These are phyloP conservation scores for Trichoderma sp. DNA, from an alignment of 2,329 filamentous ascomycete genomes.

Conservation along the genomic window DNA sequence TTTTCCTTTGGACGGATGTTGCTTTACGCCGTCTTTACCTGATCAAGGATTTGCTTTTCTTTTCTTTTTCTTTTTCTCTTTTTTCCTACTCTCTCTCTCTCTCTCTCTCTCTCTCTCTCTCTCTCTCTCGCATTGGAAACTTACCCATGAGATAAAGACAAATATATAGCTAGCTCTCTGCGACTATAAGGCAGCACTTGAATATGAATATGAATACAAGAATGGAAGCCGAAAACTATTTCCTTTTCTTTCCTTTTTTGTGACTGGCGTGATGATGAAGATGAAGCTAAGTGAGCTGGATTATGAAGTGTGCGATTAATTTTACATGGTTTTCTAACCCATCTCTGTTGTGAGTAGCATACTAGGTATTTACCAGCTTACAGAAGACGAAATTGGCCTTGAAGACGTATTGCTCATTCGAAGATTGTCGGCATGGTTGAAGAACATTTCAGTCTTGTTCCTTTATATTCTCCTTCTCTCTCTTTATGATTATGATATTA, in stretches of 20 bases:
- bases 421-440: background rate
- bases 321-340: no score
- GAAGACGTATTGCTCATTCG: background rate
- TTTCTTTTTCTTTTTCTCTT: background rate
- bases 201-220: constrained; percentile 22
- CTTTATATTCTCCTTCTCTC: background rate
- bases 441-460: background rate
- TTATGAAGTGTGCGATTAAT: background rate
- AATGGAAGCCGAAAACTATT: constrained; percentile 2
- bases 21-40: background rate
- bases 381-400: background rate
- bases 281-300: background rate
- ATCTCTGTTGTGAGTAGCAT: no score
- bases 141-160: constrained; percentile 14
- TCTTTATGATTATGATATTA: no score
- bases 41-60: background rate
- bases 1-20: background rate
- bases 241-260: background rate
- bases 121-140: background rate
- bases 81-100: background rate
- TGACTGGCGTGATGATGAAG: background rate
- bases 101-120: background rate
- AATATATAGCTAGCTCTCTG: constrained; percentile 15
- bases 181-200: constrained; percentile 19
- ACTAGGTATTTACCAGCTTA: no score